Evolutionary conservation across 2,329 filamentous ascomycete species (phyloP).

Genomic region (Diaporthe caulivora): DNA sequence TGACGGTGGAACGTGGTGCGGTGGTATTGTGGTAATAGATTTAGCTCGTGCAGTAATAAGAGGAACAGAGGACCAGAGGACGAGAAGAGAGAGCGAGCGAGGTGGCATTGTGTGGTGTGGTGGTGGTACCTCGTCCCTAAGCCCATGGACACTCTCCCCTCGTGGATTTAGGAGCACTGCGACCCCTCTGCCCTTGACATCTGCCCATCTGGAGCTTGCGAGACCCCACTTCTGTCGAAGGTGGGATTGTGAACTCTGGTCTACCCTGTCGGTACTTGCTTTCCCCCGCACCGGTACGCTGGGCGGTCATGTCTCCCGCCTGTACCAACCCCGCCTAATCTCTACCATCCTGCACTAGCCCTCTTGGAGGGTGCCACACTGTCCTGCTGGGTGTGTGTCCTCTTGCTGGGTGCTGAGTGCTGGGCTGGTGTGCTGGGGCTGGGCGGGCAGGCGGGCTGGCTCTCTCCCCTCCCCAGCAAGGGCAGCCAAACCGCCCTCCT

Average conservation of each 20-base stretch:
- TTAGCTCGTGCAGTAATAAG: neutral
- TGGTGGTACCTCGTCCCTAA: slow-evolving; percentile 2
- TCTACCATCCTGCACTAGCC: slow-evolving; percentile 32
- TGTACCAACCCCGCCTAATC: slow-evolving; percentile 33
- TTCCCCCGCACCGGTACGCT: neutral
- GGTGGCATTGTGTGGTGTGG: neutral
- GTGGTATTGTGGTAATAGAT: neutral
- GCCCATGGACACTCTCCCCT: neutral
- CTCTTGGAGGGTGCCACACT: slow-evolving; percentile 30
- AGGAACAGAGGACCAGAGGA: too few relatives aligned
- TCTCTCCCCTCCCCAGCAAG: slow-evolving; percentile 41
- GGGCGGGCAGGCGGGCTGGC: neutral
- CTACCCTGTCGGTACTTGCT: slow-evolving; percentile 1
- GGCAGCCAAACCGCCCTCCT: slow-evolving; percentile 43
- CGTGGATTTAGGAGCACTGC: slow-evolving; percentile 24
- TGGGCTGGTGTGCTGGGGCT: slow-evolving; percentile 29
- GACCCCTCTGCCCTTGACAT: slow-evolving; percentile 33
- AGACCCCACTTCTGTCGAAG: slow-evolving; percentile 36
- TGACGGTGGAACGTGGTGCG: neutral
- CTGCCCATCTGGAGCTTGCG: slow-evolving; percentile 34
- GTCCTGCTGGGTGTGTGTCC: slow-evolving; percentile 29
- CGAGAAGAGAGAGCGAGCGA: neutral
- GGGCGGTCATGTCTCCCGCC: neutral
- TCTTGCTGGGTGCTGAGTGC: slow-evolving; percentile 16
- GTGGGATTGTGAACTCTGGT: slow-evolving; percentile 32